These are phyloP conservation scores for Sarcodon aspratus DNA, from an alignment of 768 basidiomycete genomes.

Conservation along the genomic window DNA sequence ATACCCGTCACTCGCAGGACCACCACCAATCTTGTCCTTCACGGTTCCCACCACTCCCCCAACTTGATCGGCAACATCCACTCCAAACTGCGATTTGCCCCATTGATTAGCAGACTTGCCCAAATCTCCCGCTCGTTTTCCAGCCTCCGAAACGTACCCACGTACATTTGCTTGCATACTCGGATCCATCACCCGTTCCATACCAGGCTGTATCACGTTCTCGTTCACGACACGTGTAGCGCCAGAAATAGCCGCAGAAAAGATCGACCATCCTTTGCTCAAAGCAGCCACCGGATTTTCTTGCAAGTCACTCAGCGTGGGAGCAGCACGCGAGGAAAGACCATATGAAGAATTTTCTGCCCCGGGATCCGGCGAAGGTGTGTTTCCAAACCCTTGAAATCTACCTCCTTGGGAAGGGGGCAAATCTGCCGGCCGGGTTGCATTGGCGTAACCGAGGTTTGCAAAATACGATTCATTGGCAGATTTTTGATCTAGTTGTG, in stretches of 20 bases:
- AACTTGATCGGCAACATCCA: constrained; percentile 76
- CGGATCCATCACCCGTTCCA: constrained; percentile 76
- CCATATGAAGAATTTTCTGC: constrained; percentile 56
- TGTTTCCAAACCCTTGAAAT: constrained; percentile 88
- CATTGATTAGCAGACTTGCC: constrained; percentile 65
- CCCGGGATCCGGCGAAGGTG: constrained; percentile 46
- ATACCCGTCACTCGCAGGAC: constrained; percentile 36
- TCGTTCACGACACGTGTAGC: constrained; percentile 74
- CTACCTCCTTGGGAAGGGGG: constrained; percentile 91
- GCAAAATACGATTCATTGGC: constrained; percentile 84
- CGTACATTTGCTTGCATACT: constrained; percentile 62
- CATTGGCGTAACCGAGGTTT: constrained; percentile 75
- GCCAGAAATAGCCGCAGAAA: constrained; percentile 73
- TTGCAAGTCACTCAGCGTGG: constrained; percentile 72
- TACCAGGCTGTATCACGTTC: constrained; percentile 82
- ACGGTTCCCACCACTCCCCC: constrained; percentile 59
- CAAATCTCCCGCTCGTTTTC: constrained; percentile 48
- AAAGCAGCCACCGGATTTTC: constrained; percentile 79
- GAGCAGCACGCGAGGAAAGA: constrained; percentile 71
- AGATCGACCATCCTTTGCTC: constrained; percentile 93
- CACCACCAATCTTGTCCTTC: constrained; percentile 42
- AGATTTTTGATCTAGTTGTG: constrained; percentile 49
- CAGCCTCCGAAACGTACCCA: constrained; percentile 61
- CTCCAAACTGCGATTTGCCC: constrained; percentile 67
- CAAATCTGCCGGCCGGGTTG: constrained; percentile 60